Conservation (phyloP, 805 yeast species). For the Pichia exigua region DNA sequence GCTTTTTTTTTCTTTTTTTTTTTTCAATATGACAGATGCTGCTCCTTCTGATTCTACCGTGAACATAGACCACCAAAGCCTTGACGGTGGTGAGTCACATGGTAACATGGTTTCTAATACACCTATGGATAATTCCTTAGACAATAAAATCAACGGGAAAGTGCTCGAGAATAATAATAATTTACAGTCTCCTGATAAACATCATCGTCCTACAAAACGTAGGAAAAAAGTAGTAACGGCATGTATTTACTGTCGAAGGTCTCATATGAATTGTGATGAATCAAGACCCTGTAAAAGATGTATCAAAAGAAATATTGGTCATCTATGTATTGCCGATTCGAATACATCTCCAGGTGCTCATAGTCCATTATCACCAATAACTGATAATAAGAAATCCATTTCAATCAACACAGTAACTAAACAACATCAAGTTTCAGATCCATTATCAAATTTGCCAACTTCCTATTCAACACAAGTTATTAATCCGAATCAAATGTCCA, state of each 20-base stretch:
- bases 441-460: constrained; percentile 1
- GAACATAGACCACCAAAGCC: not conserved
- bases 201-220: not conserved
- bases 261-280: constrained; percentile 91
- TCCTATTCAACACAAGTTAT: not conserved
- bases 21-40: not conserved
- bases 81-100: not conserved
- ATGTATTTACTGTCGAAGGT: constrained; percentile 85
- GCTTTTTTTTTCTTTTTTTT: no score
- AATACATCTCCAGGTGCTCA: constrained; percentile 49
- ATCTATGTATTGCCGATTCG: constrained; percentile 47
- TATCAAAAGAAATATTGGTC: constrained; percentile 79
- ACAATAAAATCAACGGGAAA: no score
- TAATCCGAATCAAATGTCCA: constrained; percentile 1
- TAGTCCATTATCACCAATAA: constrained; percentile 4
- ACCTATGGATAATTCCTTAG: not conserved
- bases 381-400: not conserved
- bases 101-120: not conserved
- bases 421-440: not conserved
- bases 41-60: not conserved
- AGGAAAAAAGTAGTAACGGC: constrained; percentile 57
- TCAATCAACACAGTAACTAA: not conserved
- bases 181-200: not conserved
- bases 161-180: not conserved
- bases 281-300: constrained; percentile 73